Conservation (phyloP, 495 filamentous ascomycete genomes). For the Penicillium waksmanii region DNA sequence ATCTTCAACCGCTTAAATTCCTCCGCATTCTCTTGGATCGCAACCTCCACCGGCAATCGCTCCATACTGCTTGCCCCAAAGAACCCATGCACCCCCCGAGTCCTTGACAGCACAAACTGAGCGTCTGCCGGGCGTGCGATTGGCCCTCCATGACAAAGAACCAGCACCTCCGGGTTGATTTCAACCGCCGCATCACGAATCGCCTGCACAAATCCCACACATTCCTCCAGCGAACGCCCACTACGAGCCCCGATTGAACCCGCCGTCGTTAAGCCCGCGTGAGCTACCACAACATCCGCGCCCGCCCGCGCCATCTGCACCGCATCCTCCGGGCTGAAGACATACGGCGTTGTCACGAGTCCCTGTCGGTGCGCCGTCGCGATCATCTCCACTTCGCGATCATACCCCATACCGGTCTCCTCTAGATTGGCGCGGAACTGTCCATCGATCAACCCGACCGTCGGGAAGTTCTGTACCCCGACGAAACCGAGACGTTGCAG, state of each 20-base stretch:
- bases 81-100: constrained; percentile 68
- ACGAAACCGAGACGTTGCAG: constrained; percentile 62
- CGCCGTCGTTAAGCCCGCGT: constrained; percentile 69
- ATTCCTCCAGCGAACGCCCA: constrained; percentile 64
- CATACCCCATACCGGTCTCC: constrained; percentile 72
- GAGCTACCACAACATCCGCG: constrained; percentile 69
- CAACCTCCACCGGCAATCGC: constrained; percentile 68
- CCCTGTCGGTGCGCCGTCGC: constrained; percentile 56
- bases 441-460: constrained; percentile 72
- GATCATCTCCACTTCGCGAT: constrained; percentile 67
- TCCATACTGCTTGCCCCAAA: constrained; percentile 75
- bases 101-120: constrained; percentile 60
- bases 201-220: constrained; percentile 59
- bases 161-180: constrained; percentile 60
- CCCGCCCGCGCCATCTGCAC: constrained; percentile 62
- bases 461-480: constrained; percentile 75
- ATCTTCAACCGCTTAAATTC: constrained; percentile 58
- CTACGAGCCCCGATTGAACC: constrained; percentile 65
- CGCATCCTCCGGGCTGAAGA: constrained; percentile 63
- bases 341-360: constrained; percentile 69
- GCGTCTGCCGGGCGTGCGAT: constrained; percentile 66
- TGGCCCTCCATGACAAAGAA: constrained; percentile 72
- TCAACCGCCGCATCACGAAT: constrained; percentile 62
- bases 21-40: constrained; percentile 63
- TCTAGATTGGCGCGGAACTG: constrained; percentile 67